Evolutionary conservation across 202 grass and related monocot genomes (phyloP).

Genomic region (Carex arenaria): DNA sequence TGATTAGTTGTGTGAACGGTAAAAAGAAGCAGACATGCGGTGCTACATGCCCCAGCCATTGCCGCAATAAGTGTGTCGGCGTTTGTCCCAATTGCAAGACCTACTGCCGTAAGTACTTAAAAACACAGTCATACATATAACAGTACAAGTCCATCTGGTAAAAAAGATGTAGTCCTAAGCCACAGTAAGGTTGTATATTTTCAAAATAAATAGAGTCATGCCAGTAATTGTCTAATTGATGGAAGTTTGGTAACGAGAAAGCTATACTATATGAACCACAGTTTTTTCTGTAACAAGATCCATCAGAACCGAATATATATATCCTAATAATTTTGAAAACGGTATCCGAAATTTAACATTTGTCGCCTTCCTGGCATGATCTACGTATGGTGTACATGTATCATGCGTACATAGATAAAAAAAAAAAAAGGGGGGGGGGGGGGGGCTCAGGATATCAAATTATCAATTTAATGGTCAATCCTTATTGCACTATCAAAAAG

Average conservation of each 20-base stretch:
- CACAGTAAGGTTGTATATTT: not conserved
- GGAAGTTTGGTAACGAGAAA: not conserved
- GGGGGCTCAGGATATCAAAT: not conserved
- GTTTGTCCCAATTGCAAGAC: slow-evolving; percentile 59
- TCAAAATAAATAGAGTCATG: not conserved
- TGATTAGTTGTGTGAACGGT: not conserved
- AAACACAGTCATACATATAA: not conserved
- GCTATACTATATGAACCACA: not conserved
- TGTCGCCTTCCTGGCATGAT: no score
- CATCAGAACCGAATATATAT: not conserved
- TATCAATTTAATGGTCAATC: not conserved
- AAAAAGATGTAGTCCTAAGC: not conserved
- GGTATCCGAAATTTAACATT: not conserved
- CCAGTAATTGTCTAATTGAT: not conserved
- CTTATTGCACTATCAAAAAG: not conserved
- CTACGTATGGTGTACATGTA: no score
- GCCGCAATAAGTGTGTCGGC: slow-evolving; percentile 48
- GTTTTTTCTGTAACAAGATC: not conserved
- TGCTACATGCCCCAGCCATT: slow-evolving; percentile 34
- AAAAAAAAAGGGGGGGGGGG: no score
- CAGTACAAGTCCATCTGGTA: not conserved
- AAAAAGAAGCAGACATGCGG: not conserved
- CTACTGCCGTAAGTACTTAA: slow-evolving; percentile 44
- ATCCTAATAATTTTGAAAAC: not conserved
- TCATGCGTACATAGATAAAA: not conserved